A percentile compares a stretch with the other conserved stretches of the same genome.
phyloP scores from a whole-genome alignment of 2,329 filamentous ascomycete genomes.

The Knoxdaviesia proteae region DNA sequence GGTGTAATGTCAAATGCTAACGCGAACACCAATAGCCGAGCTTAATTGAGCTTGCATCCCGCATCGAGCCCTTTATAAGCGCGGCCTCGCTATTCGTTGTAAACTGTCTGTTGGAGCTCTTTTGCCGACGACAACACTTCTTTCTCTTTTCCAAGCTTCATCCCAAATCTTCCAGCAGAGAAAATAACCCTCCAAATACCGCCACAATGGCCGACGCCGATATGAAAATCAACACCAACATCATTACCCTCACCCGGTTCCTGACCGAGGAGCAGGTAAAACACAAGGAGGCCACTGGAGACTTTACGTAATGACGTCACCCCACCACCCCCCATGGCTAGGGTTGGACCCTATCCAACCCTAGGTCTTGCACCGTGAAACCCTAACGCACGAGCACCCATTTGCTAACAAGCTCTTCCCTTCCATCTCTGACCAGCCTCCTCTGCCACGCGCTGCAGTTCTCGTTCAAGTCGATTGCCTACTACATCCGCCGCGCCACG shows the following conservation, averaged over 20 bases:
- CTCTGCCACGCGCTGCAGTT: constrained; percentile 96
- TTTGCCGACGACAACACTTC: no score
- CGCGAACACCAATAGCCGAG: no score
- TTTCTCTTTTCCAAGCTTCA: background rate
- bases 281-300: constrained; percentile 84
- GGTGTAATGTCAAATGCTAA: no score
- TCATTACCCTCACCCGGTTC: constrained; percentile 86
- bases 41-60: no score
- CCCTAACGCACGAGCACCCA: constrained; percentile 1
- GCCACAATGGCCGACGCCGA: constrained; percentile 20
- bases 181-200: constrained; percentile 2
- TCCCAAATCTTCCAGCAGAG: background rate
- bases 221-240: constrained; percentile 76
- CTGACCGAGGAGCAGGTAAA: constrained; percentile 91
- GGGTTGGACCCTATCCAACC: background rate
- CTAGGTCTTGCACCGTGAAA: background rate
- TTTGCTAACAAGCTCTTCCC: constrained; percentile 1
- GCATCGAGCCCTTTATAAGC: no score
- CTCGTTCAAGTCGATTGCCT: constrained; percentile 98
- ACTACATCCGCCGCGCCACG: constrained; percentile 93
- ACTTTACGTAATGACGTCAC: constrained; percentile 63
- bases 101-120: background rate
- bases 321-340: constrained; percentile 2
- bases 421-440: constrained; percentile 32
- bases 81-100: no score